A percentile compares a stretch with the other conserved stretches of the same genome.
phyloP scores from a whole-genome alignment of 306 rosid genomes.

The Dalbergia oliveri region DNA sequence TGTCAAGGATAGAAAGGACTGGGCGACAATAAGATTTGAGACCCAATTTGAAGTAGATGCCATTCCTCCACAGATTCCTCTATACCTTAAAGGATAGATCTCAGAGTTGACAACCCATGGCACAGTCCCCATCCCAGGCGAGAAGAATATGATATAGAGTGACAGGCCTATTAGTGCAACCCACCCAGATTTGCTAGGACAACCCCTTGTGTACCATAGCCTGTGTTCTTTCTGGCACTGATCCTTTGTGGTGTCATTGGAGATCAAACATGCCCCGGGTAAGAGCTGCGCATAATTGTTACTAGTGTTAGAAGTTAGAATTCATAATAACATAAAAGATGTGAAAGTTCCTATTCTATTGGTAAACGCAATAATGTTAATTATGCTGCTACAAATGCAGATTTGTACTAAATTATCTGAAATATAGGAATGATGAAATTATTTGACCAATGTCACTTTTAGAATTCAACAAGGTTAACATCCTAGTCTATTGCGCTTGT shows the following conservation, averaged over 20 bases:
- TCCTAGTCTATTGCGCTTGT: too few relatives aligned
- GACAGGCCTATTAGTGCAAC: conserved; percentile 62
- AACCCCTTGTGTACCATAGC: conserved; percentile 68
- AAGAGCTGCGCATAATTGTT: conserved; percentile 50
- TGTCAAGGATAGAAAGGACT: conserved; percentile 64
- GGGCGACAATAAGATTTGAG: conserved; percentile 70
- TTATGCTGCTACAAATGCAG: neutral
- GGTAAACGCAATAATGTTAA: neutral
- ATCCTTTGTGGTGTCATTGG: conserved; percentile 47
- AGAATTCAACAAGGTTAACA: too few relatives aligned
- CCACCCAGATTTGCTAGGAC: conserved; percentile 73
- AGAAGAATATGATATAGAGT: conserved; percentile 63
- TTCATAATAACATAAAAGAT: neutral
- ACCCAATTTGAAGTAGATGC: conserved; percentile 70
- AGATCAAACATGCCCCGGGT: conserved; percentile 68
- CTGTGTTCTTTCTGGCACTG: conserved; percentile 49
- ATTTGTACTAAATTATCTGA: neutral
- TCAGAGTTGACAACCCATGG: conserved; percentile 83
- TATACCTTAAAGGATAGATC: conserved; percentile 65
- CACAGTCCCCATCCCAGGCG: conserved; percentile 77
- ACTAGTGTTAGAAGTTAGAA: neutral
- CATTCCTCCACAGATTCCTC: conserved; percentile 73
- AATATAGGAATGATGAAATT: neutral
- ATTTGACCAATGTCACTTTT: too few relatives aligned
- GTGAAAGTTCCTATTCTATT: neutral